Conservation (phyloP, 805 yeast genomes). For the Saccharomycopsis schoenii region DNA sequence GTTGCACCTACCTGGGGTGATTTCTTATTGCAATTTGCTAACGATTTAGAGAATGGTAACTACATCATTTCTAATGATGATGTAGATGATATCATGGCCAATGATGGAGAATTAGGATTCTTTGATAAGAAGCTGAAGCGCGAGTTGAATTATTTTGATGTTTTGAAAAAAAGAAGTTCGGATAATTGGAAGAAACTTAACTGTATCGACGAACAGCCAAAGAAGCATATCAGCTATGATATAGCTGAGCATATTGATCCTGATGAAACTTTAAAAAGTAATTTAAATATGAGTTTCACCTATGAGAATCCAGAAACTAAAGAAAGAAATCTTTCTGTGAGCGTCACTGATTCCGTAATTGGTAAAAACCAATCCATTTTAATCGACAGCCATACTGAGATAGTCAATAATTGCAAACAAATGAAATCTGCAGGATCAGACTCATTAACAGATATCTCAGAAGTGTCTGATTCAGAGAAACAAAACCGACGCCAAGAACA, state of each 20-base stretch:
- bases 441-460: neutral
- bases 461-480: neutral
- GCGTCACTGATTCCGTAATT: neutral
- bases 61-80: slow-evolving; percentile 57
- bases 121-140: slow-evolving; percentile 8
- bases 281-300: neutral
- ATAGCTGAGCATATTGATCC: neutral
- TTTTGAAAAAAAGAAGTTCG: slow-evolving; percentile 9
- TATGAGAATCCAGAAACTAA: neutral
- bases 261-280: neutral
- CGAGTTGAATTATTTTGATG: slow-evolving; percentile 15
- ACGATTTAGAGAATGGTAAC: slow-evolving; percentile 79
- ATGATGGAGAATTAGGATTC: slow-evolving; percentile 22
- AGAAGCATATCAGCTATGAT: neutral
- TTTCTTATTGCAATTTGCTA: slow-evolving; percentile 71
- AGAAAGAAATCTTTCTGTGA: neutral
- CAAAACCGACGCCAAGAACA: neutral
- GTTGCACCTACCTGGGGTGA: slow-evolving; percentile 86
- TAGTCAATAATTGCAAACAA: neutral
- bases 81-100: slow-evolving; percentile 56
- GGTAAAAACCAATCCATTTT: neutral
- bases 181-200: neutral
- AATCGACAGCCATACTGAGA: neutral
- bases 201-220: neutral
- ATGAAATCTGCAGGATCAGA: slow-evolving; percentile 1